Conservation (phyloP, 768 basidiomycete genomes). For the Serendipita sp. region DNA sequence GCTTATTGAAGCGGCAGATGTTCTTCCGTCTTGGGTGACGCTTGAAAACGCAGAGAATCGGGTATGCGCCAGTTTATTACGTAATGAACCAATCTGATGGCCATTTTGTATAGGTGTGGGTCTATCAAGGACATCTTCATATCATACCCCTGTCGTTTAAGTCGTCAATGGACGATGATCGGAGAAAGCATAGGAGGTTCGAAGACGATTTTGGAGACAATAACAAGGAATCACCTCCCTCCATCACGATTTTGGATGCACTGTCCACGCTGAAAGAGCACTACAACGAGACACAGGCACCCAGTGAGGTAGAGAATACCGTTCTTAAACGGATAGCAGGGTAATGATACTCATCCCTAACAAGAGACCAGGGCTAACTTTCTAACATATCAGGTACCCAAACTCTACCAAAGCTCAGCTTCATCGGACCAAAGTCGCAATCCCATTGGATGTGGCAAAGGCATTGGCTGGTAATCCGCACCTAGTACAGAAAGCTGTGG, state of each 20-base stretch:
- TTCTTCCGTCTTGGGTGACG: constrained; percentile 76
- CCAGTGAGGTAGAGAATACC: constrained; percentile 39
- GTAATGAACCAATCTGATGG: constrained; percentile 10
- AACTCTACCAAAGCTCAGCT: constrained; percentile 43
- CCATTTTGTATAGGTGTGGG: constrained; percentile 59
- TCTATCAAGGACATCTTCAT: constrained; percentile 66
- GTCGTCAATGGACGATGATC: constrained; percentile 43
- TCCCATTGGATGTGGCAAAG: constrained; percentile 67
- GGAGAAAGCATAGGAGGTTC: constrained; percentile 25
- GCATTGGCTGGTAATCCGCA: constrained; percentile 46
- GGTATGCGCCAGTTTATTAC: constrained; percentile 35
- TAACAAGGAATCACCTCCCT: constrained; percentile 30
- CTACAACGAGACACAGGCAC: constrained; percentile 39
- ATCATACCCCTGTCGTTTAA: constrained; percentile 66
- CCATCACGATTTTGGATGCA: constrained; percentile 45
- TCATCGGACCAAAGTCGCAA: constrained; percentile 61
- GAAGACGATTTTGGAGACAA: constrained; percentile 21
- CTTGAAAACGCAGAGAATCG: constrained; percentile 86
- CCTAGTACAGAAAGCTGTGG: constrained; percentile 73
- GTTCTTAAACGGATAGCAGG: constrained; percentile 58
- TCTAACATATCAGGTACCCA: constrained; percentile 44
- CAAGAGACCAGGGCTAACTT: not conserved
- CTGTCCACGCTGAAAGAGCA: constrained; percentile 43
- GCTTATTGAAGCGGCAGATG: constrained; percentile 89
- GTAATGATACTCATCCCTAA: constrained; percentile 23